Percentiles rank a stretch among this genome's conserved stretches.
Conservation (phyloP, 1,139 yeast genomes). For the Eremothecium cymbalariae region DNA sequence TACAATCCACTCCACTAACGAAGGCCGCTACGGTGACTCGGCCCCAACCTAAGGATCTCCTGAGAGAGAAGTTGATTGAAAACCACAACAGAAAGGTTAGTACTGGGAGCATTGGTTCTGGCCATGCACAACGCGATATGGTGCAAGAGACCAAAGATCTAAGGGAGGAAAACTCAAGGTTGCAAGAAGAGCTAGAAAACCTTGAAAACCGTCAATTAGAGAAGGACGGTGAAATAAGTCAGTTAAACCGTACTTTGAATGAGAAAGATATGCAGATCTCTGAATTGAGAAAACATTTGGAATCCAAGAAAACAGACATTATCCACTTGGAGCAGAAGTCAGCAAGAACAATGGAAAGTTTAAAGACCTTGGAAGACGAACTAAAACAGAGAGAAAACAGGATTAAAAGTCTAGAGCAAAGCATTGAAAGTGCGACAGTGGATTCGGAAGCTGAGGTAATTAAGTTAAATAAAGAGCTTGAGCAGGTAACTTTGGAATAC, state of each 20-base stretch:
- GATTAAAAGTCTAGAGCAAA: constrained; percentile 1
- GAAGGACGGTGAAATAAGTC: constrained; percentile 8
- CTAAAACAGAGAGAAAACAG: background rate
- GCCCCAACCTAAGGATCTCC: constrained; percentile 13
- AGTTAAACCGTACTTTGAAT: constrained; percentile 3
- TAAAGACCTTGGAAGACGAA: background rate
- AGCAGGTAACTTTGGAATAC: constrained; percentile 5
- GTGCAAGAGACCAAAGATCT: constrained; percentile 10
- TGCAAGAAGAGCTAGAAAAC: constrained; percentile 11
- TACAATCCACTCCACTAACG: constrained; percentile 20
- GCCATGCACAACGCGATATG: constrained; percentile 6
- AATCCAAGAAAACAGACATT: background rate
- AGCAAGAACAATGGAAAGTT: background rate
- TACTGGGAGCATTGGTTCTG: constrained; percentile 1
- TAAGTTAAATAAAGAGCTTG: constrained; percentile 2
- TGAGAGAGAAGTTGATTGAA: constrained; percentile 12
- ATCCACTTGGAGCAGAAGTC: constrained; percentile 2
- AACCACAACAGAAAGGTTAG: constrained; percentile 7
- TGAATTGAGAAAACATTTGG: constrained; percentile 4
- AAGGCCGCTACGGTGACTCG: constrained; percentile 5
- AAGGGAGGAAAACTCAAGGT: constrained; percentile 12
- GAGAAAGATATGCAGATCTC: constrained; percentile 4
- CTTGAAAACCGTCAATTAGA: constrained; percentile 9
- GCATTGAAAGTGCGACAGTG: background rate
- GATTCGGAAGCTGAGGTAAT: constrained; percentile 4